phyloP scores from a whole-genome alignment of 2,329 filamentous ascomycete species.

The Alternaria tenuissima region DNA sequence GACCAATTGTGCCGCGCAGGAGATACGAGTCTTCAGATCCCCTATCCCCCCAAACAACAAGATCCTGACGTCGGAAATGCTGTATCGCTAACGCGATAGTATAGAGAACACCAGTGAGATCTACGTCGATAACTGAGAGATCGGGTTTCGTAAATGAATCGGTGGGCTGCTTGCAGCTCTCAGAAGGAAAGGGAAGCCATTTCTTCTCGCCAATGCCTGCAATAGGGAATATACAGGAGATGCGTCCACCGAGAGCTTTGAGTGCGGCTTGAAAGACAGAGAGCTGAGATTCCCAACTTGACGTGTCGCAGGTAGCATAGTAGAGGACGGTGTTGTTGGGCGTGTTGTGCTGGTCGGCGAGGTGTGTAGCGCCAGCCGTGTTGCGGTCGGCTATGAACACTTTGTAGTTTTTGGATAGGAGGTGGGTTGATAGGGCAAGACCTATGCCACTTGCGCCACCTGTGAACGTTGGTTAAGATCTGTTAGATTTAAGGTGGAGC shows the following conservation, averaged over 20 bases:
- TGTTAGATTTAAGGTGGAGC: background rate
- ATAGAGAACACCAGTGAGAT: conserved; percentile 55
- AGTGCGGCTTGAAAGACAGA: conserved; percentile 49
- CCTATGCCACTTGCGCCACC: conserved; percentile 48
- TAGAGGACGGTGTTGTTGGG: conserved; percentile 15
- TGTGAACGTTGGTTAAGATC: background rate
- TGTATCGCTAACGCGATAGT: conserved; percentile 54
- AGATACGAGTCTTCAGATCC: conserved; percentile 12
- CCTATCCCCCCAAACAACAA: conserved; percentile 30
- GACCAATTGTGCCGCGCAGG: conserved; percentile 47
- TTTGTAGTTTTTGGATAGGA: conserved; percentile 50
- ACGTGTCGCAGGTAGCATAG: conserved; percentile 43
- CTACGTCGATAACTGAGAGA: conserved; percentile 50
- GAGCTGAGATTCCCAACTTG: conserved; percentile 50
- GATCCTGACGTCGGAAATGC: conserved; percentile 54
- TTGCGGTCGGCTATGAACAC: conserved; percentile 59
- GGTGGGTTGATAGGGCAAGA: conserved; percentile 40
- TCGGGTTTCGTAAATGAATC: conserved; percentile 51
- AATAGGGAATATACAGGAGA: conserved; percentile 54
- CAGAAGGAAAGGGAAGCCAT: conserved; percentile 39
- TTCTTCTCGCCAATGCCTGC: conserved; percentile 53
- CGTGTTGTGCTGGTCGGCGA: conserved; percentile 30
- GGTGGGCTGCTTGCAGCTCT: conserved; percentile 23
- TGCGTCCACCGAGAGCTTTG: conserved; percentile 43
- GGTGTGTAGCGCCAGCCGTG: conserved; percentile 31